A percentile compares a stretch with the other conserved stretches of the same genome.
These are phyloP conservation scores for Backusella luteola DNA, from an alignment of 192 early-diverging fungal genomes.

Conservation along the genomic window DNA sequence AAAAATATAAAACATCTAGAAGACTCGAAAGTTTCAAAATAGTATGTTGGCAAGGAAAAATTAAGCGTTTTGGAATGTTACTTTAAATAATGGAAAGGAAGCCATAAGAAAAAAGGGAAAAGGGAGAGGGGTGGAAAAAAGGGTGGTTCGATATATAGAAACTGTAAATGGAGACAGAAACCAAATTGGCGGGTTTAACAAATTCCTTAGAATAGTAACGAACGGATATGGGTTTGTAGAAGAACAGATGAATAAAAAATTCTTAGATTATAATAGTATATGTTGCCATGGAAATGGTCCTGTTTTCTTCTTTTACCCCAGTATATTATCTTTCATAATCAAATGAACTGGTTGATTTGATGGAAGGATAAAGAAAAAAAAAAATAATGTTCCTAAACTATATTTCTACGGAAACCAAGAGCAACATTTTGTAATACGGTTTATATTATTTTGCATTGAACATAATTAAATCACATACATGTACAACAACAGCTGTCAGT, in stretches of 20 bases:
- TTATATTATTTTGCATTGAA: not conserved
- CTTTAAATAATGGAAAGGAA: not conserved
- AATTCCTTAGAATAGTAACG: not conserved
- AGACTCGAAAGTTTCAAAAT: not conserved
- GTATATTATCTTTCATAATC: not conserved
- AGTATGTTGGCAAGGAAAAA: not conserved
- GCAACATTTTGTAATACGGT: not conserved
- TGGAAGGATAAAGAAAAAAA: not conserved
- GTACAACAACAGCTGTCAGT: not conserved
- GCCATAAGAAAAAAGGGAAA: not conserved
- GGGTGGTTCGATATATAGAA: not conserved
- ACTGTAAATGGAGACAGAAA: not conserved
- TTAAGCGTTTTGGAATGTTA: not conserved
- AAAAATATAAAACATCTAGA: not conserved
- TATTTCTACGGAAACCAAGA: not conserved
- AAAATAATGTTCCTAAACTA: not conserved
- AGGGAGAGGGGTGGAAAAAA: not conserved
- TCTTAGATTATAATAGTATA: not conserved
- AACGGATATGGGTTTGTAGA: not conserved
- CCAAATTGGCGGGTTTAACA: not conserved
- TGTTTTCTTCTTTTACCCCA: not conserved
- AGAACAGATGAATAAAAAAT: not conserved
- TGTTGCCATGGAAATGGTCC: not conserved
- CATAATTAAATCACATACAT: not conserved
- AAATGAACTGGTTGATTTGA: not conserved